Conservation (phyloP, 2,329 filamentous ascomycete species). For the Amauroascus verrucosus region DNA sequence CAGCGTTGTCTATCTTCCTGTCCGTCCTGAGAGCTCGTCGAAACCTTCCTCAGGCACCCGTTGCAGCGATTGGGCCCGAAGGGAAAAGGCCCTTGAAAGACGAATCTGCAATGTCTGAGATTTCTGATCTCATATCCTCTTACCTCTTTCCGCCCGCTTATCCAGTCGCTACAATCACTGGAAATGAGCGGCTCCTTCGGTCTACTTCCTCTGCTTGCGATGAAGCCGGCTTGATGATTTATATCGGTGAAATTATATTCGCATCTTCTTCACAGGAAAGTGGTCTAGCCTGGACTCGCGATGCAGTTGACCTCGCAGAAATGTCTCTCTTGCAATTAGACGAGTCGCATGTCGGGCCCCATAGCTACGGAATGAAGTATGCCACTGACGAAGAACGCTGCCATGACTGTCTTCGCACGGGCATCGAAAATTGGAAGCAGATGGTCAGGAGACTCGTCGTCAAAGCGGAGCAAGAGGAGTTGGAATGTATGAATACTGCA, state of each 20-base stretch:
- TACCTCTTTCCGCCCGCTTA: constrained; percentile 50
- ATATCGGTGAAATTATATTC: constrained; percentile 90
- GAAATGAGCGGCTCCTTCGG: constrained; percentile 56
- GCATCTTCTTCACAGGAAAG: constrained; percentile 55
- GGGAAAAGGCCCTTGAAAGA: constrained; percentile 16
- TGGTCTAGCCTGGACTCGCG: constrained; percentile 79
- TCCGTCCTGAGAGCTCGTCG: constrained; percentile 73
- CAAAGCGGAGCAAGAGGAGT: constrained; percentile 29
- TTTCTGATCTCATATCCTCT: constrained; percentile 34
- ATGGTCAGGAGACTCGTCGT: constrained; percentile 63
- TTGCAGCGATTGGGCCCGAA: constrained; percentile 17
- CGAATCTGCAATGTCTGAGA: constrained; percentile 21
- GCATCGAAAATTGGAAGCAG: constrained; percentile 68
- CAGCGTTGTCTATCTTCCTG: constrained; percentile 72
- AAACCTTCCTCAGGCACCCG: constrained; percentile 38
- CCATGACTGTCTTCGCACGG: constrained; percentile 63
- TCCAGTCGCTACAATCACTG: constrained; percentile 59
- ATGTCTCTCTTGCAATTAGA: constrained; percentile 41
- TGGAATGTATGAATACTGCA: constrained; percentile 27
- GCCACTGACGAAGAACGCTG: constrained; percentile 51
- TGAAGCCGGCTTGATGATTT: constrained; percentile 74
- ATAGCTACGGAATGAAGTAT: constrained; percentile 18
- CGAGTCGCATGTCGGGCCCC: constrained; percentile 20
- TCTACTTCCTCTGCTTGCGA: constrained; percentile 61
- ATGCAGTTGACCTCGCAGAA: constrained; percentile 73